A percentile compares a stretch with the other conserved stretches of the same genome.
These are phyloP conservation scores for Mycena latifolia DNA, from an alignment of 768 basidiomycete genomes.

Conservation along the genomic window DNA sequence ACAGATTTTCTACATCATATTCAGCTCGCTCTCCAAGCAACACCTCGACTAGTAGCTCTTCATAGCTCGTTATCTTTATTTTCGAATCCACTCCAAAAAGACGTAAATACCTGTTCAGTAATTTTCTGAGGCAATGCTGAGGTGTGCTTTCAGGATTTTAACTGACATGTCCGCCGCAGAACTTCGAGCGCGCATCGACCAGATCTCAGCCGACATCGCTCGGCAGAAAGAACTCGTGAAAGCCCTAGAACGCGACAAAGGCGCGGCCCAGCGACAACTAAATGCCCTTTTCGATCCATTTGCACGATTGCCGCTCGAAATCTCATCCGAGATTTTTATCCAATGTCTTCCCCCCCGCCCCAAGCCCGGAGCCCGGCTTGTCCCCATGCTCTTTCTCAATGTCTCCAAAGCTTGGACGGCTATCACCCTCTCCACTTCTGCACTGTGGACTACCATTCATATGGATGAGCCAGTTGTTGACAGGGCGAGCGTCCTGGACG, in stretches of 20 bases:
- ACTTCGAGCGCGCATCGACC: constrained; percentile 1
- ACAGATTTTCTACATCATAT: no score
- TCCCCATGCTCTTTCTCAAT: neutral
- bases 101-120: no score
- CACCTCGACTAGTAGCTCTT: no score
- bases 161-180: constrained; percentile 7
- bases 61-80: no score
- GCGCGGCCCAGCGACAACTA: constrained; percentile 12
- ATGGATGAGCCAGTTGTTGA: neutral
- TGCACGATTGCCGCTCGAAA: constrained; percentile 11
- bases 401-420: neutral
- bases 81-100: no score
- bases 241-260: constrained; percentile 1
- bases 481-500: neutral
- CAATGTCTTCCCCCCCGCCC: neutral
- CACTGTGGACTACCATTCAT: neutral
- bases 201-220: neutral
- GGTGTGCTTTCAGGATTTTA: neutral
- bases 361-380: neutral
- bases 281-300: constrained; percentile 17
- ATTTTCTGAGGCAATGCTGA: neutral
- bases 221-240: constrained; percentile 1
- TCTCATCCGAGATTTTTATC: constrained; percentile 16
- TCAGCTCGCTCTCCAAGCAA: no score
- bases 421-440: neutral